These are phyloP conservation scores for Polytolypa hystricis DNA, from an alignment of 2,329 filamentous ascomycete species.

Conservation along the genomic window DNA sequence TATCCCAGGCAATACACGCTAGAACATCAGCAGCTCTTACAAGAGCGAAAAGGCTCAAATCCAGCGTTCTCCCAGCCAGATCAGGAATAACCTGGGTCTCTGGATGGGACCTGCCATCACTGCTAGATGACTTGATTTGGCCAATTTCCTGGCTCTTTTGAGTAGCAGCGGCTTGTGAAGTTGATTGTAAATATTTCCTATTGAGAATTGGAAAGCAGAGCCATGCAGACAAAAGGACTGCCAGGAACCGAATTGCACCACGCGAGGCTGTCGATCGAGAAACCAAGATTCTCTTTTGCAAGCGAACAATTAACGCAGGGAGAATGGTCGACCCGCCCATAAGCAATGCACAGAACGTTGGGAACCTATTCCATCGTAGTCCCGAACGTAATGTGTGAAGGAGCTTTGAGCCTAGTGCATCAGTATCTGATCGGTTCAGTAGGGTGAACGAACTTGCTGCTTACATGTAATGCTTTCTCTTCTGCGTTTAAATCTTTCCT, in stretches of 20 bases:
- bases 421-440: no score
- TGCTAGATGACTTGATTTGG: no score
- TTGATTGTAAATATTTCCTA: constrained; percentile 18
- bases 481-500: constrained; percentile 21
- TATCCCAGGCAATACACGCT: constrained; percentile 54
- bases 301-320: constrained; percentile 16
- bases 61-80: constrained; percentile 62
- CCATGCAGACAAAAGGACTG: constrained; percentile 39
- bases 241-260: constrained; percentile 28
- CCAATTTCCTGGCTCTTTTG: constrained; percentile 8
- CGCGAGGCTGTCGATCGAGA: no score
- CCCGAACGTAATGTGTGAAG: constrained; percentile 27
- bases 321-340: constrained; percentile 42
- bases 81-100: constrained; percentile 16
- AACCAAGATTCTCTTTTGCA: no score
- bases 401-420: no score
- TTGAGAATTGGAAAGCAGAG: constrained; percentile 41
- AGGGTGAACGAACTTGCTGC: constrained; percentile 9
- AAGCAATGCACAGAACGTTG: constrained; percentile 41
- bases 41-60: constrained; percentile 68
- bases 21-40: constrained; percentile 63
- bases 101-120: no score
- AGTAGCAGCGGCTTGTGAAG: constrained; percentile 2
- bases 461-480: constrained; percentile 28
- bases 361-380: constrained; percentile 38